Percentiles rank a stretch among this genome's conserved stretches.
Evolutionary conservation across 2,329 filamentous ascomycete species (phyloP).

Genomic region (Exophiala oligosperma): DNA sequence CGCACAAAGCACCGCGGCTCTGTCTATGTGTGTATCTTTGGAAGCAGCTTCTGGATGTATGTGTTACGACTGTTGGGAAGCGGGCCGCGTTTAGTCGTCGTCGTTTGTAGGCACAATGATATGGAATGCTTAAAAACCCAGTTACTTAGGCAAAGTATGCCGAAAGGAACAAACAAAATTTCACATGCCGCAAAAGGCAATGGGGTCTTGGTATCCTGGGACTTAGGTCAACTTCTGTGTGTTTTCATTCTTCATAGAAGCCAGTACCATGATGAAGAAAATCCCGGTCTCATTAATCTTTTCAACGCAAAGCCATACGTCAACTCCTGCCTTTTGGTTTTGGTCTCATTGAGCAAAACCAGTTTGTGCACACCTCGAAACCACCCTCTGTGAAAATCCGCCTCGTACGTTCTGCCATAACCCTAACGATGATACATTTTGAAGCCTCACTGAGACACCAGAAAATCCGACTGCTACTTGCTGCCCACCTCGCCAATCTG

Average conservation of each 20-base stretch:
- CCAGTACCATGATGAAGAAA: not conserved
- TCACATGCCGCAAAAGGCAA: no score
- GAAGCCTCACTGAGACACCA: not conserved
- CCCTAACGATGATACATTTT: not conserved
- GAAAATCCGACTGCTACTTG: constrained; percentile 18
- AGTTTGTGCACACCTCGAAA: not conserved
- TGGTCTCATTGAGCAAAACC: not conserved
- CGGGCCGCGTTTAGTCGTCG: no score
- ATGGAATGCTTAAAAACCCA: no score
- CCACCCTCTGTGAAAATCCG: not conserved
- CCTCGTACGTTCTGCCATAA: not conserved
- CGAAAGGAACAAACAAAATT: no score
- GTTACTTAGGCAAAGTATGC: no score
- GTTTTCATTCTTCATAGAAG: not conserved
- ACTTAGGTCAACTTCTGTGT: not conserved
- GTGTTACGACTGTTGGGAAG: no score
- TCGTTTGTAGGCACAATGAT: no score
- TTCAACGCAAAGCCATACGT: not conserved
- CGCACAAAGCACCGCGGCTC: no score
- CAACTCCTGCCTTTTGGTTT: not conserved
- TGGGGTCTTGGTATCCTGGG: no score
- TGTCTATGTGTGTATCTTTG: not conserved
- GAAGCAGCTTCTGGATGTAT: no score
- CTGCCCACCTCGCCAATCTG: constrained; percentile 30
- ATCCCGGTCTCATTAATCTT: not conserved